phyloP scores from a whole-genome alignment of 768 basidiomycete genomes.

The Kwoniella pini region DNA sequence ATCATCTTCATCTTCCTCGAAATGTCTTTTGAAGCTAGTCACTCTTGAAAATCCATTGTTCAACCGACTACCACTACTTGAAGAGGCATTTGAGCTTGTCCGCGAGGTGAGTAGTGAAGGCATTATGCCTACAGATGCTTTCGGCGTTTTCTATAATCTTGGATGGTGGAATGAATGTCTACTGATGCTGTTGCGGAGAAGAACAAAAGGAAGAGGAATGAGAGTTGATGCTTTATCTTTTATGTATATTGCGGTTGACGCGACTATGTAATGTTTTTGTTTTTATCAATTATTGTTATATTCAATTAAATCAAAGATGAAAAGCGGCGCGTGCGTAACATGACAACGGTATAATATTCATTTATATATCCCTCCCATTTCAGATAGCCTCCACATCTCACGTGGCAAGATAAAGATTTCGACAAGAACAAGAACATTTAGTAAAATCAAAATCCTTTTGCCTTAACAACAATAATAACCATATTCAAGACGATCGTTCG shows the following conservation, averaged over 20 bases:
- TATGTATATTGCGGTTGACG: too few species aligned
- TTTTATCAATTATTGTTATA: slow-evolving; percentile 10
- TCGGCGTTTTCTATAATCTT: not conserved
- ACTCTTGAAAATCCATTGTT: slow-evolving; percentile 35
- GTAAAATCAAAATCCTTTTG: not conserved
- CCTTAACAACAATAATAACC: not conserved
- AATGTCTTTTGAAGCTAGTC: slow-evolving; percentile 45
- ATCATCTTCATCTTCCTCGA: slow-evolving; percentile 25
- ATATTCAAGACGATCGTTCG: too few species aligned
- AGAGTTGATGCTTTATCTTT: not conserved
- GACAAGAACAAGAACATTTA: not conserved
- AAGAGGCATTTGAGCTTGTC: not conserved
- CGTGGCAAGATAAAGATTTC: not conserved
- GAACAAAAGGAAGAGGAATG: not conserved
- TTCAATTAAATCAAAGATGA: not conserved
- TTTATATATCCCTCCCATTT: not conserved
- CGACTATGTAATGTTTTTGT: slow-evolving; percentile 14
- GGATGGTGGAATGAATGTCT: not conserved
- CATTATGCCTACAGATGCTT: too few species aligned
- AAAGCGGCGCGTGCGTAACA: not conserved
- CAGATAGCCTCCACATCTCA: not conserved
- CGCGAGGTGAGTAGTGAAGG: slow-evolving; percentile 18
- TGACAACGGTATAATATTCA: not conserved
- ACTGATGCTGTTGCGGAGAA: not conserved
- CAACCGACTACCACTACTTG: not conserved